These are phyloP conservation scores for Talaromyces sp. DNA, from an alignment of 2,329 filamentous ascomycete species.

Conservation along the genomic window DNA sequence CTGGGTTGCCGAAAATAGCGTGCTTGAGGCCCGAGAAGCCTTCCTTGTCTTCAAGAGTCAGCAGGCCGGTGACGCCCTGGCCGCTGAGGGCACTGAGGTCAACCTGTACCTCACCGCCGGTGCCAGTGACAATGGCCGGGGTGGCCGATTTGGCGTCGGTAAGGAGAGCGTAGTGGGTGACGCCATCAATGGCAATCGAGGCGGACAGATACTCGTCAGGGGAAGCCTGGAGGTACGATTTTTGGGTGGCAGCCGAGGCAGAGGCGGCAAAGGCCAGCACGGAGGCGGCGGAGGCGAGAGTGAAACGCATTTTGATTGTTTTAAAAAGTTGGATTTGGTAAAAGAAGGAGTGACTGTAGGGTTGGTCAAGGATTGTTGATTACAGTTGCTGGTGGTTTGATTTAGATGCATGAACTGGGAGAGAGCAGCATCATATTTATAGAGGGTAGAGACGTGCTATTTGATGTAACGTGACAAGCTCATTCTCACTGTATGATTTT, in stretches of 20 bases:
- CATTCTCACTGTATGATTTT: not conserved
- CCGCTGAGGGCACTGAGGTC: not conserved
- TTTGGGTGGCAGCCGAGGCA: not conserved
- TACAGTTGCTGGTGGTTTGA: not conserved
- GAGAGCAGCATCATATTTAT: not conserved
- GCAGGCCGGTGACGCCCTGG: not conserved
- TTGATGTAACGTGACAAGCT: not conserved
- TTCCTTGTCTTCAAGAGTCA: not conserved
- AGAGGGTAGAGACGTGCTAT: not conserved
- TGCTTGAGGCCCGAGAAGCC: not conserved
- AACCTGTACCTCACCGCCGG: not conserved
- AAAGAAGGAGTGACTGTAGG: not conserved
- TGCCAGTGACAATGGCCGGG: not conserved
- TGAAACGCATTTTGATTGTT: not conserved
- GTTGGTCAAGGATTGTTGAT: not conserved
- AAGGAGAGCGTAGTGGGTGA: not conserved
- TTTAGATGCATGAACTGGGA: not conserved
- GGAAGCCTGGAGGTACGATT: not conserved
- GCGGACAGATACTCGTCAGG: not conserved
- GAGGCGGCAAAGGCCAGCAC: not conserved
- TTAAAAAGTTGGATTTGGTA: not conserved
- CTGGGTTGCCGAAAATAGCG: not conserved
- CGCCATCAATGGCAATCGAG: not conserved
- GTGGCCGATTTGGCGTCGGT: not conserved
- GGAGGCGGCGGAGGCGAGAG: not conserved